A percentile compares a stretch with the other conserved stretches of the same genome.
Conservation (phyloP, 495 filamentous ascomycete species). For the Aspergillus nidulans region DNA sequence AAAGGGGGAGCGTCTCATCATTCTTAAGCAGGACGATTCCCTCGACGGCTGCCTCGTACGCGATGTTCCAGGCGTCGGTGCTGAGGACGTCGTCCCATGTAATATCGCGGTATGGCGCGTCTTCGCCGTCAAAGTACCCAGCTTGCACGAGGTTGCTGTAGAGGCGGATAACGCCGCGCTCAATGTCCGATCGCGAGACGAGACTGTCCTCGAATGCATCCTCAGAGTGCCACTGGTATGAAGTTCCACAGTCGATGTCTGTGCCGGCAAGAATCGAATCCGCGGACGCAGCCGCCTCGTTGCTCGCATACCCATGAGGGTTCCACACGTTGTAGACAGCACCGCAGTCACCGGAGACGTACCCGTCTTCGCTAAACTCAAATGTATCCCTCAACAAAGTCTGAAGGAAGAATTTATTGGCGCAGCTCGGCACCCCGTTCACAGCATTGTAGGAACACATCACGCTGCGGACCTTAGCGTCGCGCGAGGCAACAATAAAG, state of each 20-base stretch:
- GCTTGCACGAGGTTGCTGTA: constrained; percentile 52
- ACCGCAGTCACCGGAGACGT: constrained; percentile 56
- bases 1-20: constrained; percentile 50
- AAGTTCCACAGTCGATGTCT: constrained; percentile 58
- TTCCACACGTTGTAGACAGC: constrained; percentile 54
- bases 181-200: constrained; percentile 46
- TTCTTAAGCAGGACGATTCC: constrained; percentile 62
- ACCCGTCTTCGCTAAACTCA: constrained; percentile 46
- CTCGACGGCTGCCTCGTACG: constrained; percentile 54
- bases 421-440: constrained; percentile 55
- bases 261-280: constrained; percentile 55
- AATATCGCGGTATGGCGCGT: constrained; percentile 46
- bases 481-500: constrained; percentile 36
- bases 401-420: constrained; percentile 53
- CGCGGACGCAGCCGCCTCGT: constrained; percentile 45
- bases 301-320: constrained; percentile 48
- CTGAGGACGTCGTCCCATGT: constrained; percentile 49
- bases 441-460: constrained; percentile 63
- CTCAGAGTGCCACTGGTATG: constrained; percentile 48
- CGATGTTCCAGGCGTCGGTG: constrained; percentile 49
- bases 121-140: constrained; percentile 56
- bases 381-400: constrained; percentile 53
- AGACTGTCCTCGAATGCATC: constrained; percentile 44
- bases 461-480: constrained; percentile 52
- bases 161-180: constrained; percentile 50